Base-by-base conservation (phyloP, 768 basidiomycete species). In the Erythrobasidium yunnanense region DNA sequence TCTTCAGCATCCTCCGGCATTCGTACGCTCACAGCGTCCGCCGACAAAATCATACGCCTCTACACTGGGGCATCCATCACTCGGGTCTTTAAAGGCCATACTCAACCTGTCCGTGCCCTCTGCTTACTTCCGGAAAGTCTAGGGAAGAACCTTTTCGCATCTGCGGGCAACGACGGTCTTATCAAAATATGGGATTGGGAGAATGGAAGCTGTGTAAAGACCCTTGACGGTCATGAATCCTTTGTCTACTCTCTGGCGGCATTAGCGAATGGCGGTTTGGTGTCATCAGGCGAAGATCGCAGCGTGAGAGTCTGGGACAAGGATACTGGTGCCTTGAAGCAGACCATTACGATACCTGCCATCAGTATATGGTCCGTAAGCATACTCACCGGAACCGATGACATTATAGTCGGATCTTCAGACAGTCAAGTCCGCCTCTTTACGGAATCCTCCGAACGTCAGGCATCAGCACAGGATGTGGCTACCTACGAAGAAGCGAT, bases 231-330 rank as follows among this genome's bases (percentile, higher is more conserved):
- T 0, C 95, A 97, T 75, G 93, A 91, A 1, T 95, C 91, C 22
- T 99, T 96, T 75, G 90, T 97, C 15, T 99, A 97, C 78, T 86
- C 87, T 65, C 76, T 99, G 15, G 83, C 87, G 0, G 86, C 90
- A 1, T 83, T 78, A 68, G 18, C 67, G 20, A 72, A 75, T 57
- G 88, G 92, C 20, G 84, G 86, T 69, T 81, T 91, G 22, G 84
- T 93, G 6, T 90, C 87, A n/a, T 84, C 85, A 34, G 90, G 93
- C 5, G 95, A 99, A 78, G 95, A 99, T 76, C 85, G 93, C 52
- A 87, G 87, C 2, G 84, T 93, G 54, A 82, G 93, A 22, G 80
- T 97, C 34, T 99, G 95, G 95, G 82, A 82, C 77, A 87, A 88
- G 87, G 71, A 42, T 1, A 23, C 34, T 6, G 91, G 88, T 15